Conservation (phyloP, 2,329 filamentous ascomycete genomes). For the Chrysoporthe deuterocubensis region DNA sequence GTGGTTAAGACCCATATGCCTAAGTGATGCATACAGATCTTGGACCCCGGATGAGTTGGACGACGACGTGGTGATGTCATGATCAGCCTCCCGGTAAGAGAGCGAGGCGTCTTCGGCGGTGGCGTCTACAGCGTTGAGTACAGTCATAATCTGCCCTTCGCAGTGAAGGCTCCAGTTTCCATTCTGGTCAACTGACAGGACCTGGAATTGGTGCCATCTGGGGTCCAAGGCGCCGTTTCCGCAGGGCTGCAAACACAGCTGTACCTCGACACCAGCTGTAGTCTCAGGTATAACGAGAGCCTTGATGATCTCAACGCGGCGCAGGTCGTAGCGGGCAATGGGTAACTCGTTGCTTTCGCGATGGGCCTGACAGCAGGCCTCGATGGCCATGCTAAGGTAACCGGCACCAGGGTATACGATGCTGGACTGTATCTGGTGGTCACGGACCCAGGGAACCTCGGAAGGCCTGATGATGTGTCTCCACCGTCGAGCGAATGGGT, state of each 20-base stretch:
- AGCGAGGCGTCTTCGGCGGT: too few relatives aligned
- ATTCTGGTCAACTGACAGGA: neutral
- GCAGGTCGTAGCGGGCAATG: neutral
- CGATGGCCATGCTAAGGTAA: neutral
- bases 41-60: too few relatives aligned
- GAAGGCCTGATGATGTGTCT: constrained; percentile 37
- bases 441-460: neutral
- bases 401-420: neutral
- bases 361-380: neutral
- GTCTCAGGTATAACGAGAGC: neutral
- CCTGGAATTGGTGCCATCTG: neutral
- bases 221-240: too few relatives aligned
- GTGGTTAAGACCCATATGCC: too few relatives aligned
- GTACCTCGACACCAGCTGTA: neutral
- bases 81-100: too few relatives aligned
- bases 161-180: too few relatives aligned
- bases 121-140: constrained; percentile 25
- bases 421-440: neutral
- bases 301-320: neutral
- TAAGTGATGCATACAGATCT: too few relatives aligned
- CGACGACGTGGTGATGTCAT: too few relatives aligned
- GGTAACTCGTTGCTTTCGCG: too few relatives aligned
- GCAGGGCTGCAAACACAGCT: too few relatives aligned
- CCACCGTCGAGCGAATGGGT: constrained; percentile 38
- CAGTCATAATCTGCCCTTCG: neutral